Evolutionary conservation across 179 eudicot genomes (phyloP).

Genomic region (Spergularia azorica): DNA sequence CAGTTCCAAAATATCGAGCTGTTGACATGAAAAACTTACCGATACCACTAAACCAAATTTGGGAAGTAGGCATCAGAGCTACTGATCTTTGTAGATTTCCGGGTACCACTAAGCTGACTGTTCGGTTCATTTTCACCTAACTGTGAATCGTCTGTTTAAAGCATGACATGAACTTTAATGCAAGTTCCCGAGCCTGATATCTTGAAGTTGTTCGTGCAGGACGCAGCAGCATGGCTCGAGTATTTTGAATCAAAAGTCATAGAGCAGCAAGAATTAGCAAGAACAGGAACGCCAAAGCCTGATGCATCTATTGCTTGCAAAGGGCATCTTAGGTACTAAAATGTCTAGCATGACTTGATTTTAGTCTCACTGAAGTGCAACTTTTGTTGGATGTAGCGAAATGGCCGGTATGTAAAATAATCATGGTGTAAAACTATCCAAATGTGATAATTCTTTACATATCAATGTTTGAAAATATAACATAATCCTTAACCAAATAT

Average conservation of each 20-base stretch:
- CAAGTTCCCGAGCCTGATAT: slow-evolving; percentile 3
- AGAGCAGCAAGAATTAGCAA: slow-evolving; percentile 96
- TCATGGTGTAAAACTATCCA: slow-evolving; percentile 7
- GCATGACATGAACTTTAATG: not conserved
- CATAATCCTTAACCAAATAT: not conserved
- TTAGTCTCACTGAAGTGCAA: slow-evolving; percentile 4
- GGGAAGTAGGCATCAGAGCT: too few relatives aligned
- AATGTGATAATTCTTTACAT: not conserved
- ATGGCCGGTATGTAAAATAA: slow-evolving; percentile 21
- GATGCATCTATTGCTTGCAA: slow-evolving; percentile 99
- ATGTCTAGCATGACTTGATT: slow-evolving; percentile 39
- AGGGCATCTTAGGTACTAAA: slow-evolving; percentile 97
- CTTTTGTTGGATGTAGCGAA: slow-evolving; percentile 18
- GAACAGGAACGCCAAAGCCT: slow-evolving; percentile 93
- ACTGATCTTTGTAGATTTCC: too few relatives aligned
- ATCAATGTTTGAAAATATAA: not conserved
- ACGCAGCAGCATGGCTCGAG: slow-evolving; percentile 99
- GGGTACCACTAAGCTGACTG: not conserved
- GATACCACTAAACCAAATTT: too few relatives aligned
- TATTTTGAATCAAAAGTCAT: slow-evolving; percentile 96
- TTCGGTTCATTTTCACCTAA: not conserved
- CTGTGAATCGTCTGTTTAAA: not conserved
- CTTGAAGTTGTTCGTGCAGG: slow-evolving; percentile 49
- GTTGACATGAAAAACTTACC: not conserved
- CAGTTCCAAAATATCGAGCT: not conserved